Percentiles rank a stretch among this genome's conserved stretches.
Evolutionary conservation across 139 green algal genomes (phyloP).

Genomic region (Chlamydomonas sp.): DNA sequence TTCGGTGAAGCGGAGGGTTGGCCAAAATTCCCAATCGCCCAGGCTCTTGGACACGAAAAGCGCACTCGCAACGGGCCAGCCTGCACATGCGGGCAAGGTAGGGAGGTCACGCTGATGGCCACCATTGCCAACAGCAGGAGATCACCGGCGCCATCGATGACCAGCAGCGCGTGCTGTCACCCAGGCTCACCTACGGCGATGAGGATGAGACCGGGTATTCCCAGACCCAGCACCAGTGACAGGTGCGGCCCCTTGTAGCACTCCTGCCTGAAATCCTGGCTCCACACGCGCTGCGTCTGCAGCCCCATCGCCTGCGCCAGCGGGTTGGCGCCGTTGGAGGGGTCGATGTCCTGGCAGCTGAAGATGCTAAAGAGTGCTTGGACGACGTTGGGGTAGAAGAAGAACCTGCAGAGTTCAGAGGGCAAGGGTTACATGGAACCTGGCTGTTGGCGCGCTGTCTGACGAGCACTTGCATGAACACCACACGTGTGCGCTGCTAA

Average conservation of each 20-base stretch:
- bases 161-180: neutral
- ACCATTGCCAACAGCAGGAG: no score
- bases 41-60: no score
- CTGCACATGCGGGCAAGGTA: no score
- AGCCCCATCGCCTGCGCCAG: neutral
- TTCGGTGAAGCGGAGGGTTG: no score
- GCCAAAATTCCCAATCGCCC: no score
- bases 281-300: conserved; percentile 8
- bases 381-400: conserved; percentile 11
- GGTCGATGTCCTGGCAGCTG: neutral
- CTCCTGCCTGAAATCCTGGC: conserved; percentile 15
- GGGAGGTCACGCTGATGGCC: no score
- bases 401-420: neutral
- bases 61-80: no score
- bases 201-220: conserved; percentile 39
- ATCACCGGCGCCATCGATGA: no score
- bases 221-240: conserved; percentile 40
- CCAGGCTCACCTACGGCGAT: conserved; percentile 29
- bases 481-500: no score
- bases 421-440: no score
- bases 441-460: no score
- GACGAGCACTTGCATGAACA: no score
- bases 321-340: neutral
- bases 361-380: neutral
- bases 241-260: conserved; percentile 49